These are phyloP conservation scores for Naganishia onofrii DNA, from an alignment of 768 basidiomycete genomes.

Conservation along the genomic window DNA sequence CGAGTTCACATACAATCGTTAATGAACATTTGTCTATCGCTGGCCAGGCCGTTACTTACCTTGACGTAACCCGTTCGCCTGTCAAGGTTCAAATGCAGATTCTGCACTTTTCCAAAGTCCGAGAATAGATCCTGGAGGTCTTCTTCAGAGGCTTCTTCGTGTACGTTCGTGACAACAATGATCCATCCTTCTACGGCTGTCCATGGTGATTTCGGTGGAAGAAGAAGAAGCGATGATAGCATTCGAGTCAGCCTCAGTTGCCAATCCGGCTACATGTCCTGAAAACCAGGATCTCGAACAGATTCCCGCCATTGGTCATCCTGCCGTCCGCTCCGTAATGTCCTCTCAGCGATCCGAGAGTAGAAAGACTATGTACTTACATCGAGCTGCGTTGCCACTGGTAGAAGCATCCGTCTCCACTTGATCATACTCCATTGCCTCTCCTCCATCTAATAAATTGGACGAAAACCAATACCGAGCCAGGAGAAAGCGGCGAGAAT, in stretches of 20 bases:
- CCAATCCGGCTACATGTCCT: background rate
- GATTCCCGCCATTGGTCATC: background rate
- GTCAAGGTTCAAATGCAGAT: slow-evolving; percentile 93
- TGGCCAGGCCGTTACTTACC: slow-evolving; percentile 59
- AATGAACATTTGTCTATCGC: background rate
- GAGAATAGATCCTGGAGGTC: slow-evolving; percentile 94
- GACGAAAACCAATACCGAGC: slow-evolving; percentile 1
- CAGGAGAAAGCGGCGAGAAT: background rate
- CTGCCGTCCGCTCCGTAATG: too few species aligned
- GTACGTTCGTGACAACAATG: slow-evolving; percentile 89
- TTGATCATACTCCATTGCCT: slow-evolving; percentile 61
- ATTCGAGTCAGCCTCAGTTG: background rate
- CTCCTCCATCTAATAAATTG: slow-evolving; percentile 58
- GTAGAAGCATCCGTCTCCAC: slow-evolving; percentile 77
- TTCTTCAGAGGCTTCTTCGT: slow-evolving; percentile 97
- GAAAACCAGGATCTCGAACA: background rate
- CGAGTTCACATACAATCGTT: background rate
- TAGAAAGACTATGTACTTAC: slow-evolving; percentile 59
- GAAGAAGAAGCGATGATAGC: background rate
- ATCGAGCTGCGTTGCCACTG: slow-evolving; percentile 76
- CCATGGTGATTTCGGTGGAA: background rate
- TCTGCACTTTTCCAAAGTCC: slow-evolving; percentile 96
- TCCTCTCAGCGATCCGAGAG: too few species aligned
- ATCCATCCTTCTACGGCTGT: slow-evolving; percentile 99
- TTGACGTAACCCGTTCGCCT: slow-evolving; percentile 97